Evolutionary conservation across 345 rosid species (phyloP), one percentile per base, ranked within the genome.

Genomic region (Bretschneidera sinensis): DNA sequence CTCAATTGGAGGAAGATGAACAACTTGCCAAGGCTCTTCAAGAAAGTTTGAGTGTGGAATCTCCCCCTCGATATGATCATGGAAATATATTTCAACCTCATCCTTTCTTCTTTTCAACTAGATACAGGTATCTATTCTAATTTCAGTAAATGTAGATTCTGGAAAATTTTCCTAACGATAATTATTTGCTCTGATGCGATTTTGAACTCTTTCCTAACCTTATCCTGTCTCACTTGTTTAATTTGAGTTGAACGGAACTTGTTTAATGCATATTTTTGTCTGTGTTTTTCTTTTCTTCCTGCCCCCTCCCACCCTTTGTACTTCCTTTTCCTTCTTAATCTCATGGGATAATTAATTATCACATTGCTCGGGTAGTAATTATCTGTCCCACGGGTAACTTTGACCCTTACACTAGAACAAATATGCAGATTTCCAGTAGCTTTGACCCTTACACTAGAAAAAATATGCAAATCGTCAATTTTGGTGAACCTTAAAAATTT

Each of bases 1-100:
- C 87, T 72, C 96, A 88, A 55, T n/a, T 86, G 49, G 95, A 91
- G 72, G 97, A 95, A 73, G 99, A 91, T 55, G 97, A 86, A 71
- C 78, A 67, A 65, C 87, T 95, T 1, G 98, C 99, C 21, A 85
- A 66, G 79, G 98, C 97, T 69, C 47, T 95, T 64, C 96, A 95
- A 79, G 91, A 88, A 68, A 95, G 98, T 69, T 65, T 91, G 71
- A 70, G 21, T 35, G 28, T 75, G 21, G 87, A 76, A 21, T 72
- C 85, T 61, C 86, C 91, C 71, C 87, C 92, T 55, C 75, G 59
- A 60, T 56, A 76, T 75, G 84, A 74, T 66, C 51, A 55, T 20
- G 77, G 71, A 62, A 84, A 60, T 61, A 25, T 69, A 31, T 75
- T 80, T 67, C 92, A 74, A 51, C 89, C 83, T 49, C 62, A 60